Conservation (phyloP, 2,329 filamentous ascomycete species). For the Elsinoe perseae region DNA sequence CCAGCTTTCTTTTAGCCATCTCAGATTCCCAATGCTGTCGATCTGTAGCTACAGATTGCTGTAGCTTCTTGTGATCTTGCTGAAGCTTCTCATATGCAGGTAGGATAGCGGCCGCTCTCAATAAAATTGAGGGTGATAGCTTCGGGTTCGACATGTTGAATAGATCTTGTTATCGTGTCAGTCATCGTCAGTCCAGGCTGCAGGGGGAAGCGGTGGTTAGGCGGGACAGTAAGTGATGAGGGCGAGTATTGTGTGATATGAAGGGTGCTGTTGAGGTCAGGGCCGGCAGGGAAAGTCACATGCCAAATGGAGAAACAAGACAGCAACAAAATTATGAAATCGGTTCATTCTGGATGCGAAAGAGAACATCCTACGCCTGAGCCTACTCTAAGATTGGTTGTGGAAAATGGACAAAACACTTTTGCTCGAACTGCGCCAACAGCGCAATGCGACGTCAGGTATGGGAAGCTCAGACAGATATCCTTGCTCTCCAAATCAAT, state of each 20-base stretch:
- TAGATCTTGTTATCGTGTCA: too few relatives aligned
- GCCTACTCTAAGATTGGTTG: constrained; percentile 11
- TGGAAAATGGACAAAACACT: constrained; percentile 15
- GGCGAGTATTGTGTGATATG: not conserved
- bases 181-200: too few relatives aligned
- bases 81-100: not conserved
- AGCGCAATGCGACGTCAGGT: constrained; percentile 11
- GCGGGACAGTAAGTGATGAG: not conserved
- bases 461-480: constrained; percentile 17
- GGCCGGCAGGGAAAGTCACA: not conserved
- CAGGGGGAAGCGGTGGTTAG: too few relatives aligned
- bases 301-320: not conserved
- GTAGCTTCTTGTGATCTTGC: not conserved
- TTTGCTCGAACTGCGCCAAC: constrained; percentile 22
- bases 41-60: not conserved
- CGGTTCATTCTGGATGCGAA: constrained; percentile 16
- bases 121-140: too few relatives aligned
- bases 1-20: too few relatives aligned
- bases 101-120: too few relatives aligned
- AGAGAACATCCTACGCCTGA: constrained; percentile 15
- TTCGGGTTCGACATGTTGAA: too few relatives aligned
- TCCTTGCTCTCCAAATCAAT: constrained; percentile 9
- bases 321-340: constrained; percentile 14
- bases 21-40: too few relatives aligned
- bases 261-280: not conserved